These are phyloP conservation scores for Aspergillus sp. DNA, from an alignment of 2,329 filamentous ascomycete genomes.

Conservation along the genomic window DNA sequence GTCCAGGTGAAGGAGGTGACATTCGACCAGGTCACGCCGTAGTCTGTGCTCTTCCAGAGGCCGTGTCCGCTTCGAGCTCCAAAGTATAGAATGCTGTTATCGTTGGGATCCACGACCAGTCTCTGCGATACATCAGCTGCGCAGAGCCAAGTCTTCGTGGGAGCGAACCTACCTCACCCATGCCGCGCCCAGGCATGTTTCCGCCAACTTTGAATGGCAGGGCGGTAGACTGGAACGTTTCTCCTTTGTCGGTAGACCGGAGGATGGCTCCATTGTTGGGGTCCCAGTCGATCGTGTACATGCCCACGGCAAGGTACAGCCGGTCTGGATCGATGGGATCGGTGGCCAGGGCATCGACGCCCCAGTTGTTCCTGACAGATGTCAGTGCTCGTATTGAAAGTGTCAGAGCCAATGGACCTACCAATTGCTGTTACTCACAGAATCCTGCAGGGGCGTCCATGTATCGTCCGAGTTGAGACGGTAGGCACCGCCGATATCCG, in stretches of 20 bases:
- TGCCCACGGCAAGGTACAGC: constrained; percentile 55
- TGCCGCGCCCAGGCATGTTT: constrained; percentile 62
- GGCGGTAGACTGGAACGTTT: constrained; percentile 50
- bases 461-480: constrained; percentile 55
- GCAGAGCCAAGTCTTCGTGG: not conserved
- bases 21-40: constrained; percentile 54
- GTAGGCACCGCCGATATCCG: constrained; percentile 60
- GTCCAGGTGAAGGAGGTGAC: constrained; percentile 52
- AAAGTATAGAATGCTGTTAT: constrained; percentile 58
- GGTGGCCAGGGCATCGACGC: constrained; percentile 54
- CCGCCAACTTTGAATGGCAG: constrained; percentile 61
- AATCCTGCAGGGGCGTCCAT: constrained; percentile 56
- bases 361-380: constrained; percentile 42
- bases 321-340: constrained; percentile 52
- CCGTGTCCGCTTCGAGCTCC: constrained; percentile 60
- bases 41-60: constrained; percentile 58
- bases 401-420: constrained; percentile 15
- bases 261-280: constrained; percentile 57
- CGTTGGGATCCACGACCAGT: constrained; percentile 58
- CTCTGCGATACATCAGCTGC: constrained; percentile 26
- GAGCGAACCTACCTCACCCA: constrained; percentile 47
- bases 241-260: constrained; percentile 54
- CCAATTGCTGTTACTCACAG: constrained; percentile 48
- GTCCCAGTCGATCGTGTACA: constrained; percentile 63
- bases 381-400: not conserved